Evolutionary conservation across 2,329 filamentous ascomycete genomes (phyloP), one percentile per base, ranked within the genome.

Genomic region (Pleurostoma richardsiae): DNA sequence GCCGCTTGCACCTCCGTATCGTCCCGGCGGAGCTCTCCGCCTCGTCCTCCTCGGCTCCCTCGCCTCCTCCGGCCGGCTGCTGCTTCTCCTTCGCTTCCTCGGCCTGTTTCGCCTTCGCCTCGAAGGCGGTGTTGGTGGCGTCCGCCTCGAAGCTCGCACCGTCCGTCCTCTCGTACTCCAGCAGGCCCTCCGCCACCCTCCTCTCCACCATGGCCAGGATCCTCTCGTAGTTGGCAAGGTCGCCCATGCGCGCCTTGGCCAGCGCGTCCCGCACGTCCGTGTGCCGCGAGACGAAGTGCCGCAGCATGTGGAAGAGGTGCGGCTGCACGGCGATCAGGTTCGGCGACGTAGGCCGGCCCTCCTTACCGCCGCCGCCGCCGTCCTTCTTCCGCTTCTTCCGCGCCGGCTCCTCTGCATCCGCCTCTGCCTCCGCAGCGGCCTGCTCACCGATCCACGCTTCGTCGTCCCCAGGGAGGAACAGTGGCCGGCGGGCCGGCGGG

Each of bases 261-360:
- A 99, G 77, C n/a, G 85, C 80, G 61, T 97, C 90, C 30, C 94
- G 82, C 30, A 97, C 83, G 54, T 94, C 79, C 28, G 88, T 91
- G 66, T 96, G 88, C 51, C 76, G 79, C 3, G 83, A 75, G 31
- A 99, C 83, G 28, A 97, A 79, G 30, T 92, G 84, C 11, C 92
- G 81, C 27, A 97, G 78, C 29, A 99, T 79, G 63, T 95, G 88
- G 73, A 99, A 99, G 40, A 96, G 79, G 65, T 99, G 94, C 1
- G 90, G 83, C 65, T 97, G 91, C 76, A 96, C 88, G 31, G 83
- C 83, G 8, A 79, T 75, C 42, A 96, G 73, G 63, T 94, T 97
- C 4, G 70, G 80, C 60, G 65, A 69, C 41, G 52, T 48, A 2
- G 19, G 19, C 19, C 19, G 19, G 36, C 58, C 60, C 40, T 65